These are phyloP conservation scores for Eragrostis tef DNA, from an alignment of 202 grass and related monocot genomes.

Conservation along the genomic window DNA sequence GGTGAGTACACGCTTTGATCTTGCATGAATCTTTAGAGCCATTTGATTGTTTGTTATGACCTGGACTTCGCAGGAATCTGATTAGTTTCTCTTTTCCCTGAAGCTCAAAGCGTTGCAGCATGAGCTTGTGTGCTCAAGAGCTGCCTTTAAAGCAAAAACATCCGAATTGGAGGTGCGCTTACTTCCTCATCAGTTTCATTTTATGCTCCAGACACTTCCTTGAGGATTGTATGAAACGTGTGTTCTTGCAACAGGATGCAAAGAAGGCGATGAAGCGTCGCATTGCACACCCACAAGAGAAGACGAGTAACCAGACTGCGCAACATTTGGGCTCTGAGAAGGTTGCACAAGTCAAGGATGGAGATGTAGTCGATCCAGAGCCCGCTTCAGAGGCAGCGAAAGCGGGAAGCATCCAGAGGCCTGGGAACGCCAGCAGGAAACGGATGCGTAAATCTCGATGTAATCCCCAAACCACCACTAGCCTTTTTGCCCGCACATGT, in stretches of 20 bases:
- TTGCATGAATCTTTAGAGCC: slow-evolving; percentile 9
- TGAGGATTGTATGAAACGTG: neutral
- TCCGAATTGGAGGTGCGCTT: slow-evolving; percentile 50
- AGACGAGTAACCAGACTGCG: slow-evolving; percentile 19
- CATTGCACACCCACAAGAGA: slow-evolving; percentile 35
- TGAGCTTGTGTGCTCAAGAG: slow-evolving; percentile 54
- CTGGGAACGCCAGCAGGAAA: slow-evolving; percentile 51
- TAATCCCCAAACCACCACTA: slow-evolving; percentile 26
- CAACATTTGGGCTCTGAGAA: slow-evolving; percentile 32
- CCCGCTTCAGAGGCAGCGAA: slow-evolving; percentile 25
- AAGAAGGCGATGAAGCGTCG: slow-evolving; percentile 43
- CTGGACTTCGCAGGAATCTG: slow-evolving; percentile 34
- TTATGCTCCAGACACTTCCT: neutral
- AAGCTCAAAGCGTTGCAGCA: slow-evolving; percentile 62
- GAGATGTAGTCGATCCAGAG: slow-evolving; percentile 10
- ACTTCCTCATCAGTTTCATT: neutral
- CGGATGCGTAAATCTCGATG: slow-evolving; percentile 60
- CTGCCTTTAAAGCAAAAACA: slow-evolving; percentile 49
- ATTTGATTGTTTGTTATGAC: slow-evolving; percentile 35
- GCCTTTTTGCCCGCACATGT: neutral
- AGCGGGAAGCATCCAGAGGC: slow-evolving; percentile 19
- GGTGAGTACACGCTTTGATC: slow-evolving; percentile 46
- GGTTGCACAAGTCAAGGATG: slow-evolving; percentile 37
- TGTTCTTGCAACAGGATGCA: slow-evolving; percentile 39
- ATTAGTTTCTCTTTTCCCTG: slow-evolving; percentile 3